Base-by-base conservation (phyloP, 495 filamentous ascomycete genomes). In the Neurospora hispaniola region DNA sequence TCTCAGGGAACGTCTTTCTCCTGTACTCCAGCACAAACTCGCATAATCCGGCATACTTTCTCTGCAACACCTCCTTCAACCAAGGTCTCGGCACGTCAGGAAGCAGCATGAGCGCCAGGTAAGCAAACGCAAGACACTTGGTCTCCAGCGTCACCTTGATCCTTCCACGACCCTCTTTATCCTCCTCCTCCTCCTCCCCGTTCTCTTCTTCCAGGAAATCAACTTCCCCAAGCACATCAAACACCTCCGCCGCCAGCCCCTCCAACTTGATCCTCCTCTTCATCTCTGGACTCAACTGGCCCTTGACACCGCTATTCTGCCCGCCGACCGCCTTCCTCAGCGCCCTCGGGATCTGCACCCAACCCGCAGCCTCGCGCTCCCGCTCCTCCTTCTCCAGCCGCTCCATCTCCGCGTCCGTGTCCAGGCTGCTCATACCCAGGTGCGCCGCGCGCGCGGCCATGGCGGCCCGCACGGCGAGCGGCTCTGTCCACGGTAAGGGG, bases 401-500 rank as follows among this genome's bases (percentile, higher is more conserved):
- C 76, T 78, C 66, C 14, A 72, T 27, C 69, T 79, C 78, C 20
- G 81, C 77, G 75, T 82, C 83, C 6, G 93, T 83, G 73, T 82
- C 81, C 16, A 84, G 80, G 70, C 79, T 75, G 71, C 79, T 70
- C 71, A 97, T 84, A 38, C 91, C 90, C 16, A 97, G 87, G 76
- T 93, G 89, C 41, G 87, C 88, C n/a, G 92, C 94, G 70, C 90
- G 88, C 20, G 80, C 74, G 77, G 90, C 88, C 62, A 93, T 93
- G 69, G 89, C 82, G 46, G 88, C 80, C 72, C 93, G 91, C 38
- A 89, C 81, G 71, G 84, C 83, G 5, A 89, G 89, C 4, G 92
- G 92, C 23, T 93, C 87, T 69, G 90, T 90, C 88, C 93, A 98
- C 77, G 92, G 91, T 70, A 91, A 87, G 10, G 96, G 92, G 85